phyloP scores from a whole-genome alignment of 139 green algal genomes.

The Raphidocelis subcapitata region DNA sequence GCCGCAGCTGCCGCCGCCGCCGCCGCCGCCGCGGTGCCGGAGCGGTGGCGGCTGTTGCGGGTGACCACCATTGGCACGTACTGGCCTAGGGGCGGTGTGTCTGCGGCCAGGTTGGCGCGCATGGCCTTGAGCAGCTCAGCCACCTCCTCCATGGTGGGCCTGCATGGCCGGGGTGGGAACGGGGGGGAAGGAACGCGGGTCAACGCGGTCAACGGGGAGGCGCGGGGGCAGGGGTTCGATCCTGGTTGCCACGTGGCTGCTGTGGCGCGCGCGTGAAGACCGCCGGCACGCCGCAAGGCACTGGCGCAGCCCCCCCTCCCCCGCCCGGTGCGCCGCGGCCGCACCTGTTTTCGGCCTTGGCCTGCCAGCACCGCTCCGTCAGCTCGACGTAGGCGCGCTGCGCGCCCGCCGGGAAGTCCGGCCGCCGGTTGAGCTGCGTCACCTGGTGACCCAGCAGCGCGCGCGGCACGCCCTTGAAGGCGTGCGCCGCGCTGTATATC shows the following conservation, averaged over 20 bases:
- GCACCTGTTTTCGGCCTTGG: conserved; percentile 14
- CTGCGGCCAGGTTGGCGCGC: conserved; percentile 14
- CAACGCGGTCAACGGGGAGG: too few relatives aligned
- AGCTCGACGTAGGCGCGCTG: conserved; percentile 21
- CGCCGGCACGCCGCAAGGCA: not conserved
- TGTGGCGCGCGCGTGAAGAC: not conserved
- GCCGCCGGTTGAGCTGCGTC: conserved; percentile 20
- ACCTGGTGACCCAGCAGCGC: conserved; percentile 33
- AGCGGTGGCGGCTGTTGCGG: too few relatives aligned
- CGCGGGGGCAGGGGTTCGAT: not conserved
- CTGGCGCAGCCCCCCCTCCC: not conserved
- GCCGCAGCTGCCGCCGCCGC: too few relatives aligned
- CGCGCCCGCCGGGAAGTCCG: conserved; percentile 28
- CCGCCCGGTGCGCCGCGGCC: not conserved
- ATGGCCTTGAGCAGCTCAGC: conserved; percentile 22
- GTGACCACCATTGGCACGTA: too few relatives aligned
- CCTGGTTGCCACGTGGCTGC: not conserved
- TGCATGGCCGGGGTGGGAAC: not conserved
- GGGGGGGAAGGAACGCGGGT: not conserved
- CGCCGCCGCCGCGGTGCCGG: too few relatives aligned
- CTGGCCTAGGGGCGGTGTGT: conserved; percentile 10
- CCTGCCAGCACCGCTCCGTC: conserved; percentile 34
- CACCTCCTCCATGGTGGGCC: conserved; percentile 27
- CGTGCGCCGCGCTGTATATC: conserved; percentile 23
- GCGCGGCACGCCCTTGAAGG: conserved; percentile 33